Conservation (phyloP, 805 yeast genomes). For the Starmera pachycereana region DNA sequence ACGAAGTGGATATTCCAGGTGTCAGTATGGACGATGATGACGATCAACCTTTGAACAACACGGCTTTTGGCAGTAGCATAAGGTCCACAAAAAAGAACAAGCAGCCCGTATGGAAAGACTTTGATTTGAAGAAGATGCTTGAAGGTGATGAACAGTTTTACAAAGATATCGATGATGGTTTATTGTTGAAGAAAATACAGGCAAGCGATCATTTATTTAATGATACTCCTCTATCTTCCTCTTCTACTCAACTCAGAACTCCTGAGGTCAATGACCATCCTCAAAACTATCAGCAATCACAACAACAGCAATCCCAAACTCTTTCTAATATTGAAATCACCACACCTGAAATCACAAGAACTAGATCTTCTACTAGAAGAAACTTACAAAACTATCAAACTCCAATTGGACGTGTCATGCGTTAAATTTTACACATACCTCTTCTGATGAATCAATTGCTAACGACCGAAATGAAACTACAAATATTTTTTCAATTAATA, state of each 20-base stretch:
- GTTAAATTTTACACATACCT: conserved; percentile 19
- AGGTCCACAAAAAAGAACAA: conserved; percentile 9
- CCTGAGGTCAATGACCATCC: not conserved
- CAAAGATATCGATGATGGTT: conserved; percentile 2
- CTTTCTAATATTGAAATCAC: conserved; percentile 7
- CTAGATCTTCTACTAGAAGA: conserved; percentile 9
- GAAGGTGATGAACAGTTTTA: conserved; percentile 8
- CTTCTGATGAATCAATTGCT: conserved; percentile 27
- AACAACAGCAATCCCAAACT: not conserved
- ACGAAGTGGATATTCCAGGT: conserved; percentile 14
- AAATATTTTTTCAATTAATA: no score
- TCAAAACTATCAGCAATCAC: not conserved
- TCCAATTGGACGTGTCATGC: conserved; percentile 14
- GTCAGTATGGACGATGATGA: conserved; percentile 8
- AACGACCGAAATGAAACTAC: no score
- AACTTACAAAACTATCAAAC: conserved; percentile 13
- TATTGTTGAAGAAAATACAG: not conserved
- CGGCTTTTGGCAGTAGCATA: conserved; percentile 15
- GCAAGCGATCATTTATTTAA: conserved; percentile 1
- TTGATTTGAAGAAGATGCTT: conserved; percentile 15
- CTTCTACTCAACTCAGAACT: not conserved
- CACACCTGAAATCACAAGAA: conserved; percentile 16
- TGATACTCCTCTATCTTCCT: conserved; percentile 3
- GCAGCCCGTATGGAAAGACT: conserved; percentile 19
- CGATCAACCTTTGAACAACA: conserved; percentile 5